phyloP scores from a whole-genome alignment of 768 basidiomycete species.

The Suillus luteus region DNA sequence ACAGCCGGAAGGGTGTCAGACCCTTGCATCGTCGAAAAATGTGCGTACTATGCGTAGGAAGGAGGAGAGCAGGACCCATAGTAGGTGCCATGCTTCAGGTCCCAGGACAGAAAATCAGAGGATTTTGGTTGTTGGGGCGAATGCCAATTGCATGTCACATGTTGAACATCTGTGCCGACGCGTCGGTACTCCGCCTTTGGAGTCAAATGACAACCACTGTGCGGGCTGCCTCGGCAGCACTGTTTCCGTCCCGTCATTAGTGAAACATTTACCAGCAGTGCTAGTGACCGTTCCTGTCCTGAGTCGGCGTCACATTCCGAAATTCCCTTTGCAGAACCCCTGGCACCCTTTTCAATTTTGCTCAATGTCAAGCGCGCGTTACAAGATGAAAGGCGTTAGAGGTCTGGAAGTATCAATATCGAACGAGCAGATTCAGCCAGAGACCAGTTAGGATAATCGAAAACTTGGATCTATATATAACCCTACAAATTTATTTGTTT shows the following conservation, averaged over 20 bases:
- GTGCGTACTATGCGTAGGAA: conserved; percentile 13
- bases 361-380: not conserved
- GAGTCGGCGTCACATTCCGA: not conserved
- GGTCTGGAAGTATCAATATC: no score
- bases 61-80: conserved; percentile 12
- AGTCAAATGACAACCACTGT: not conserved
- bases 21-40: conserved; percentile 12
- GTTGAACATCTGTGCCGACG: not conserved
- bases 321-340: not conserved
- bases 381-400: no score
- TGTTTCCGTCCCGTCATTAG: not conserved
- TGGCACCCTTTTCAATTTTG: not conserved
- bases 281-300: not conserved
- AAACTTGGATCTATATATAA: no score
- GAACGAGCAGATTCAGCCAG: no score
- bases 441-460: no score
- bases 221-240: not conserved
- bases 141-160: not conserved
- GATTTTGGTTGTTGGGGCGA: not conserved
- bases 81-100: not conserved
- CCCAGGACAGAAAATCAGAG: conserved; percentile 1
- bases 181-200: not conserved
- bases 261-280: not conserved
- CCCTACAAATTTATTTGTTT: no score
- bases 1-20: conserved; percentile 7